Evolutionary conservation across 2,329 filamentous ascomycete genomes (phyloP), one percentile per base, ranked within the genome.

Genomic region (Microsporum canis): DNA sequence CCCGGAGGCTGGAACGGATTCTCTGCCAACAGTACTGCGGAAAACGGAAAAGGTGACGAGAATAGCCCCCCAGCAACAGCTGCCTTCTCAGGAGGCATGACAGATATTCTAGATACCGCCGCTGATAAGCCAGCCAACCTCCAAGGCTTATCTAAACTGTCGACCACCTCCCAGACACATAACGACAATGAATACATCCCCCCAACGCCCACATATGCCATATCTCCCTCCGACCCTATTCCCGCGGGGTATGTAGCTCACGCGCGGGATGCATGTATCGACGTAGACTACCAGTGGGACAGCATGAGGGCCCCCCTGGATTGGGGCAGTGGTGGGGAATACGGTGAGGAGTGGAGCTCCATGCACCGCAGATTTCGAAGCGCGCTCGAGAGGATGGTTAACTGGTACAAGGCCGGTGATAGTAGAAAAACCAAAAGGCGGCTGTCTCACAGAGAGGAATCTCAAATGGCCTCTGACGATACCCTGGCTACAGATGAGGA

Each of bases 281-380:
- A 88, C 58, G 81, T 96, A n/a, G 94, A 99, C 73, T 95, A 89
- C 69, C 88, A 92, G 68, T 99, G 94, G 92, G 91, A 99, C 70
- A 96, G 91, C 63, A 92, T 91, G 80, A 82, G 88, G 12, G 77
- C 82, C 2, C 84, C 88, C 0, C 80, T 89, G 49, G 80, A 86
- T 64, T 97, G 94, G 88, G 92, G 91, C 5, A 86, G 90, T 68
- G 92, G 92, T 7, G 94, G 92, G 43, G 82, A 87, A 49, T 88
- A 89, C 67, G 91, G 89, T 0, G 94, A 99, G 73, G 94, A 97
- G 74, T 99, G 94, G 94, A 88, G 89, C 34, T 80, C 85, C 2
- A 97, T 99, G 94, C 94, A 99, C 74, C 87, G 86, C 70, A 84
- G 94, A 27, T 96, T 97, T 69, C 83, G 91, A 41, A 83, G 80